Base-by-base conservation (phyloP, 2,329 filamentous ascomycete genomes). In the Penicillium olsonii region DNA sequence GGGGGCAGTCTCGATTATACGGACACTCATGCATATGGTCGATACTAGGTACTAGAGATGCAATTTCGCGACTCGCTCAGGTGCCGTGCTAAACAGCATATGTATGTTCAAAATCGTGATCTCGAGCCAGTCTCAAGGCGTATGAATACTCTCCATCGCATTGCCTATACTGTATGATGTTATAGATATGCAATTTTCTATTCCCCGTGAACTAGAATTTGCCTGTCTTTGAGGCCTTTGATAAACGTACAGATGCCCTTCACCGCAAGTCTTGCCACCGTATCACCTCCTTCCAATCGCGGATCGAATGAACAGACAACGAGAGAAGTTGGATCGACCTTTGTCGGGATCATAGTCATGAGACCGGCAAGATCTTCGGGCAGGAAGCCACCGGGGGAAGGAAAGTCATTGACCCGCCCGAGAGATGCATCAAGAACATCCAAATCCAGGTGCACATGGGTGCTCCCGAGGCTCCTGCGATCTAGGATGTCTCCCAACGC, bases 371-470 rank as follows among this genome's bases (percentile, higher is more conserved):
- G 24, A 11, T 53, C 50, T 2, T 38, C 41, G 18, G 62, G 63
- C n/a, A 62, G 38, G 26, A 74, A 27, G 0, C 68, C 69, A 1
- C 68, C 69, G 1, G 64, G 59, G 0, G 65, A 68, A 19, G 68
- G 64, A 45, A 66, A 72, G 29, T 66, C 66, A 48, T 74, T 72
- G 4, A 64, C 69, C n/a, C 58, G 60, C 0, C 69, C 69, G 11
- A 70, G 53, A 1, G 61, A 66, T 2, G 59, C 49, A 37, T 73
- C 70, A 4, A 73, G 53, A 4, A 62, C 56, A 43, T 72, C 71
- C 5, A 72, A 56, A 37, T 74, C 70, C 2, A 73, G 43, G 38
- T 73, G 71, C 6, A 72, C 63, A 43, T 70, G 54, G 2, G 63
- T 59, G 14, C 45, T 42, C 20, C 42, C 45, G 37, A 53, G 61